These are phyloP conservation scores for Agrocybe chaxingu DNA, from an alignment of 768 basidiomycete species.

Conservation along the genomic window DNA sequence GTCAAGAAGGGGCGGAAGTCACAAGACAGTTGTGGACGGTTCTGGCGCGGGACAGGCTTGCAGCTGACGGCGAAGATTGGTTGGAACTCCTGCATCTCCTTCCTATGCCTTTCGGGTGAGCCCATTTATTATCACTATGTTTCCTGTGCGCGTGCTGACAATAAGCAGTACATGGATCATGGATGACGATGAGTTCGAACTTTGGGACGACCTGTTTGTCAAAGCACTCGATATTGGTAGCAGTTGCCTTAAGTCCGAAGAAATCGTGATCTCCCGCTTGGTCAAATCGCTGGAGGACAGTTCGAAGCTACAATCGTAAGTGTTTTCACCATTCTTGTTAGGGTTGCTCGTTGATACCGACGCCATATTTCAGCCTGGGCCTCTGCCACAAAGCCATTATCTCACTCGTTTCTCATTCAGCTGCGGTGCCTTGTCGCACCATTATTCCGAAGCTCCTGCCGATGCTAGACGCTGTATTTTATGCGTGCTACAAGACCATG, in stretches of 20 bases:
- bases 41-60: conserved; percentile 28
- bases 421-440: background rate
- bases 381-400: background rate
- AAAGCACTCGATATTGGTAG: conserved; percentile 1
- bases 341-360: too few relatives aligned
- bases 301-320: conserved; percentile 13
- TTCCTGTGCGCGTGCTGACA: background rate
- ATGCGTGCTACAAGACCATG: conserved; percentile 11
- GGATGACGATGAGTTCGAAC: conserved; percentile 34
- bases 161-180: conserved; percentile 42
- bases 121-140: background rate
- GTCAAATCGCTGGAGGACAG: conserved; percentile 20
- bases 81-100: conserved; percentile 42
- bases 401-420: conserved; percentile 8
- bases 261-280: conserved; percentile 25
- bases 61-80: conserved; percentile 28
- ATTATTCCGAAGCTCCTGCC: conserved; percentile 6
- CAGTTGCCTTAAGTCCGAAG: conserved; percentile 5
- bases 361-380: background rate
- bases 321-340: background rate
- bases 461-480: conserved; percentile 8
- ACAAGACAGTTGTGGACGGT: conserved; percentile 48
- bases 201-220: conserved; percentile 31
- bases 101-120: conserved; percentile 45
- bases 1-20: conserved; percentile 26